phyloP scores from a whole-genome alignment of 2,329 filamentous ascomycete genomes.

The Talaromyces albobiverticillius region DNA sequence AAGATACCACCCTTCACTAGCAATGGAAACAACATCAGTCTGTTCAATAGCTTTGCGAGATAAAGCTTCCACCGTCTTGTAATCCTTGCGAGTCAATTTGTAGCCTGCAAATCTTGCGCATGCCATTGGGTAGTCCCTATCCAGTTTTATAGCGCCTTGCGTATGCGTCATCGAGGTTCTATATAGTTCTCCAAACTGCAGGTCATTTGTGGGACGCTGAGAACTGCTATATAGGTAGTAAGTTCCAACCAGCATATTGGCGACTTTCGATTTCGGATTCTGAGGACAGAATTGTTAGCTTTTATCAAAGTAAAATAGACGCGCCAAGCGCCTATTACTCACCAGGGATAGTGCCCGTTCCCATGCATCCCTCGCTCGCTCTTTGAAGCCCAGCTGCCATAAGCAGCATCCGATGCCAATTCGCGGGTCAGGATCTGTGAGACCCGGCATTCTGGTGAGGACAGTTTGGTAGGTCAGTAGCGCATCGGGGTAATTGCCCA shows the following conservation, averaged over 20 bases:
- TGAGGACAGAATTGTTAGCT: conserved; percentile 20
- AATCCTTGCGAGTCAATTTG: conserved; percentile 78
- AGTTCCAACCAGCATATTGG: conserved; percentile 83
- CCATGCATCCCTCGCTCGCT: conserved; percentile 89
- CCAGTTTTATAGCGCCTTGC: conserved; percentile 87
- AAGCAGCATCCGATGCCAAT: conserved; percentile 96
- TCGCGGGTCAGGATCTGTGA: conserved; percentile 89
- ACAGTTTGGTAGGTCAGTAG: conserved; percentile 83
- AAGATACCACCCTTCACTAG: conserved; percentile 96
- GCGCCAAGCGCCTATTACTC: conserved; percentile 30
- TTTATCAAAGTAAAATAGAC: background rate
- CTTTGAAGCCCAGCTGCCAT: conserved; percentile 93
- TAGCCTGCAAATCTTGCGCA: conserved; percentile 89
- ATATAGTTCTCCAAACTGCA: conserved; percentile 80
- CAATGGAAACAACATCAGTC: conserved; percentile 93
- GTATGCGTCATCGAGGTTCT: conserved; percentile 95
- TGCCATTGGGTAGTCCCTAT: conserved; percentile 85
- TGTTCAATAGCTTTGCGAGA: conserved; percentile 92
- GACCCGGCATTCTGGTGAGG: conserved; percentile 76
- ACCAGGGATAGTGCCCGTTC: conserved; percentile 76
- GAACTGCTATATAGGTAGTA: conserved; percentile 87
- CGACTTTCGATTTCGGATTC: conserved; percentile 79
- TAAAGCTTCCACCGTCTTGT: conserved; percentile 77
- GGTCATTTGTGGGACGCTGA: conserved; percentile 76
- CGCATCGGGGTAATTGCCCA: conserved; percentile 82